phyloP scores from a whole-genome alignment of 139 green algal species.

The Protoeuglena noctilucae region DNA sequence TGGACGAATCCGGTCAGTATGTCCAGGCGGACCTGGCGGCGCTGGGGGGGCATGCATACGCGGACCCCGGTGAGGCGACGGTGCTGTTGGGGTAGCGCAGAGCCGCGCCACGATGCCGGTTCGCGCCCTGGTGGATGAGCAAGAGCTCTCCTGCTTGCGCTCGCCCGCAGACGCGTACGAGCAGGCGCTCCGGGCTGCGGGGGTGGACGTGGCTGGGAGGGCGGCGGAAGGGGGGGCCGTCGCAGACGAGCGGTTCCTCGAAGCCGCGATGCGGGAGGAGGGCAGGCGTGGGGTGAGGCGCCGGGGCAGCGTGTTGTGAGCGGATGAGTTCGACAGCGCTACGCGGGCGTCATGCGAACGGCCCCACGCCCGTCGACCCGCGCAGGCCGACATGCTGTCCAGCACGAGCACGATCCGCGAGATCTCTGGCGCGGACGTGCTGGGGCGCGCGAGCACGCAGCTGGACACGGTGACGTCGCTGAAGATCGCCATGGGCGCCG shows the following conservation, averaged over 20 bases:
- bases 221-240: too few species aligned
- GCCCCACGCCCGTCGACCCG: not conserved
- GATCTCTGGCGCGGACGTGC: not conserved
- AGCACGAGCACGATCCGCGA: too few species aligned
- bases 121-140: not conserved
- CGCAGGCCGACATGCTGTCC: not conserved
- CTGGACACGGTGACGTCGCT: not conserved
- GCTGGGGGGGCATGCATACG: not conserved
- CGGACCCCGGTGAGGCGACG: not conserved
- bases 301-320: too few species aligned
- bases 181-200: not conserved
- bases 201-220: not conserved
- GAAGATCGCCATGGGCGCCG: not conserved
- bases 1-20: not conserved
- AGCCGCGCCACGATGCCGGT: not conserved
- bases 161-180: not conserved
- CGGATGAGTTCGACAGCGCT: not conserved
- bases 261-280: too few species aligned
- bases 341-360: not conserved
- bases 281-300: too few species aligned
- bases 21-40: not conserved
- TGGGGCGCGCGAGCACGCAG: not conserved
- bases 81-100: not conserved
- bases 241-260: too few species aligned
- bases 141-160: not conserved